Conservation (phyloP, 257 asterid species). For the Plantago elongata region DNA sequence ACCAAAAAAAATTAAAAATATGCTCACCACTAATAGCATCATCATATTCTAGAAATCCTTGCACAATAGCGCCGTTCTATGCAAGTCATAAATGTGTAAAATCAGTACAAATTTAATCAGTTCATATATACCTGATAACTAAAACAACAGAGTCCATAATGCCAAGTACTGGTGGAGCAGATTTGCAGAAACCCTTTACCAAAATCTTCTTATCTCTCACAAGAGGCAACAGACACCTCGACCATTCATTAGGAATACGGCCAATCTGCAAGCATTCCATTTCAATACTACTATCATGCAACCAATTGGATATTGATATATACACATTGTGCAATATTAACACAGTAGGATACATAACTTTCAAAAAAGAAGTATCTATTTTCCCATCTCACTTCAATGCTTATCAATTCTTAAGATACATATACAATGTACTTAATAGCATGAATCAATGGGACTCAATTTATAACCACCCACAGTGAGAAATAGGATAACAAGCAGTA, state of each 20-base stretch:
- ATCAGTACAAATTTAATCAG: not conserved
- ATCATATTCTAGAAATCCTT: too few relatives aligned
- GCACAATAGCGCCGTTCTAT: not conserved
- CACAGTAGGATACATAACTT: not conserved
- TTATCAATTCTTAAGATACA: not conserved
- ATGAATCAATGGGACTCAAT: too few relatives aligned
- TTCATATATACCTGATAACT: slow-evolving; percentile 49
- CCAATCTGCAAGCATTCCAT: slow-evolving; percentile 64
- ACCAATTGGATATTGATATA: not conserved
- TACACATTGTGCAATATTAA: too few relatives aligned
- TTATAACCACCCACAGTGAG: not conserved
- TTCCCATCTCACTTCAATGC: too few relatives aligned
- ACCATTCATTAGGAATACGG: slow-evolving; percentile 97
- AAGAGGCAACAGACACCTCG: slow-evolving; percentile 82
- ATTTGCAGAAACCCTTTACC: slow-evolving; percentile 66
- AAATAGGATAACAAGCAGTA: slow-evolving; percentile 16
- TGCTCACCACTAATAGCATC: not conserved
- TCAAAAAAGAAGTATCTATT: too few relatives aligned
- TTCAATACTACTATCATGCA: not conserved
- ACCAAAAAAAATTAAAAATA: slow-evolving; percentile 22
- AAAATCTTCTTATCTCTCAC: slow-evolving; percentile 72
- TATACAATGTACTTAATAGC: not conserved
- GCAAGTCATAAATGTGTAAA: not conserved
- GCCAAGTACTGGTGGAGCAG: slow-evolving; percentile 72
- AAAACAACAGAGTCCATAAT: slow-evolving; percentile 80